phyloP scores from a whole-genome alignment of 2,329 filamentous ascomycete genomes.

The Parastagonospora nodorum region DNA sequence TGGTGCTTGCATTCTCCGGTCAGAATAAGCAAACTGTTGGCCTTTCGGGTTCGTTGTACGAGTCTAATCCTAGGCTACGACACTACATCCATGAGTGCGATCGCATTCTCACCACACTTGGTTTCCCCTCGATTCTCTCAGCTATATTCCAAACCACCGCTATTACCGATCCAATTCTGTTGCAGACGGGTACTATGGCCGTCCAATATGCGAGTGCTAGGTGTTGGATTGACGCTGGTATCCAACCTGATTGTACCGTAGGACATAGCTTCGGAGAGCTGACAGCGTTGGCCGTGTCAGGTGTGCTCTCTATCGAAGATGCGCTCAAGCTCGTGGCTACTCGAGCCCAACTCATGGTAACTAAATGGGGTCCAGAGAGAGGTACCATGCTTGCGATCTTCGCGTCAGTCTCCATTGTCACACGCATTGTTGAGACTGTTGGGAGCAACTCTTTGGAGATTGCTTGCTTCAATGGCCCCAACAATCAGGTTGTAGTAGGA shows the following conservation, averaged over 20 bases:
- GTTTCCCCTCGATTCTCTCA: conserved; percentile 10
- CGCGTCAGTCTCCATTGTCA: conserved; percentile 3
- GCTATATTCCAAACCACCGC: conserved; percentile 14
- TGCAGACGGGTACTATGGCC: conserved; percentile 23
- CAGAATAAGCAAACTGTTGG: conserved; percentile 14
- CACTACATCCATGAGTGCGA: conserved; percentile 20
- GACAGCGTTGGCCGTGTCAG: conserved; percentile 42
- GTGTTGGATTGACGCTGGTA: conserved; percentile 22
- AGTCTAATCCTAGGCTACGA: conserved; percentile 5
- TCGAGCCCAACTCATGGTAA: conserved; percentile 36
- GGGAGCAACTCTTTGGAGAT: neutral
- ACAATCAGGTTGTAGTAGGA: no score
- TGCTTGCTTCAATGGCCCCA: no score
- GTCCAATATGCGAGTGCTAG: conserved; percentile 27
- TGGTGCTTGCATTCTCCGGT: conserved; percentile 21
- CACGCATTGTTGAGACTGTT: conserved; percentile 4
- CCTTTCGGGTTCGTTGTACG: conserved; percentile 7
- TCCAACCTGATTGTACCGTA: conserved; percentile 9
- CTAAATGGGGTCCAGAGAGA: conserved; percentile 21
- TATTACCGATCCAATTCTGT: no score
- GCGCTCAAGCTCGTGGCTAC: conserved; percentile 41
- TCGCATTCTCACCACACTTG: conserved; percentile 5
- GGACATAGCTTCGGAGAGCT: conserved; percentile 47
- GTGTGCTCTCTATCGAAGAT: conserved; percentile 34
- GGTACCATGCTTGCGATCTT: conserved; percentile 29